Evolutionary conservation across 352 stramenopile genomes (phyloP).

Genomic region (Aphanomyces stellatus): DNA sequence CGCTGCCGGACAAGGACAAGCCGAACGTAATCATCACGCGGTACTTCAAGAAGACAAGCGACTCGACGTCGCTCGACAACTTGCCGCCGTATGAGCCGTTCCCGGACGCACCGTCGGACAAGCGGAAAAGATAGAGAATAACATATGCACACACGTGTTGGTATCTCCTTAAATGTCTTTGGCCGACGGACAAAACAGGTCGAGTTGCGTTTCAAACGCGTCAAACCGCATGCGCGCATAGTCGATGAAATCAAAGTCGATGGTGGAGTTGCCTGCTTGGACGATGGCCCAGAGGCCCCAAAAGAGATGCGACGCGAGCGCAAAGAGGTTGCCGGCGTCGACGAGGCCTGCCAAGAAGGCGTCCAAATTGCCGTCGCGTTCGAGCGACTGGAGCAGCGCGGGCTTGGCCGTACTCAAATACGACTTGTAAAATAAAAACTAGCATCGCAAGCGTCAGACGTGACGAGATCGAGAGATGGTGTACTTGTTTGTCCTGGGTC

Average conservation of each 20-base stretch:
- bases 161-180: slow-evolving; percentile 6
- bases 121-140: slow-evolving; percentile 72
- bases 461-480: not conserved
- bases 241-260: slow-evolving; percentile 86
- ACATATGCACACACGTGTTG: not conserved
- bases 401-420: slow-evolving; percentile 74
- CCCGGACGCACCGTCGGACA: slow-evolving; percentile 71
- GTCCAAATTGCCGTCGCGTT: slow-evolving; percentile 66
- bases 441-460: not conserved
- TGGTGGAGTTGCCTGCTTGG: slow-evolving; percentile 83
- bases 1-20: slow-evolving; percentile 71
- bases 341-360: slow-evolving; percentile 79
- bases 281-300: slow-evolving; percentile 93
- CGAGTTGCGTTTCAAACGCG: slow-evolving; percentile 67
- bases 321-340: slow-evolving; percentile 78
- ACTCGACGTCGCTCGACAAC: slow-evolving; percentile 83
- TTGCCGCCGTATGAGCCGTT: slow-evolving; percentile 79
- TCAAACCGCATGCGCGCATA: slow-evolving; percentile 76
- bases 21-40: slow-evolving; percentile 66
- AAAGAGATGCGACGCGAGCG: slow-evolving; percentile 87
- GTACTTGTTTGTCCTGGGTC: slow-evolving; percentile 50
- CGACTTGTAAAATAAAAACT: slow-evolving; percentile 74
- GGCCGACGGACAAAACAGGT: slow-evolving; percentile 26
- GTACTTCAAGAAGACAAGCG: slow-evolving; percentile 83
- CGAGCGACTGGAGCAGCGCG: slow-evolving; percentile 48